A percentile compares a stretch with the other conserved stretches of the same genome.
phyloP scores from a whole-genome alignment of 1,284 basidiomycete species.

The Trametes versicolor region DNA sequence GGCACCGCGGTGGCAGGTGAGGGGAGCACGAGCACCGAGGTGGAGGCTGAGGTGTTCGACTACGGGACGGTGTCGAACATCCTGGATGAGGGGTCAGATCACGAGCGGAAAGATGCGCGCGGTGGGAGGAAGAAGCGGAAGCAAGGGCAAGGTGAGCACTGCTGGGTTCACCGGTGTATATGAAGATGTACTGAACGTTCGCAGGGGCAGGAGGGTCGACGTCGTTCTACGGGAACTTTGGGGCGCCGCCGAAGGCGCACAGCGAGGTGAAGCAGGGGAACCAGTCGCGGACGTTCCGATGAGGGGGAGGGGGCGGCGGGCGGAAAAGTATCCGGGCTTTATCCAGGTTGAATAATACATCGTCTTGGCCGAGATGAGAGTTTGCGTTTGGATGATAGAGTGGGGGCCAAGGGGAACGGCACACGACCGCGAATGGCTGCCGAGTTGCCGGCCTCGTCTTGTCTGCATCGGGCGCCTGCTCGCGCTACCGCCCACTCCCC shows the following conservation, averaged over 20 bases:
- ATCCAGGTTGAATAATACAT: neutral
- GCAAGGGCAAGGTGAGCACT: constrained; percentile 54
- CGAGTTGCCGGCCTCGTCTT: neutral
- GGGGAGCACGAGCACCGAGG: constrained; percentile 27
- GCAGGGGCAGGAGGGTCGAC: constrained; percentile 8
- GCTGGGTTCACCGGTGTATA: neutral
- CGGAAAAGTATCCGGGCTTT: neutral
- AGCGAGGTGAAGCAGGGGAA: constrained; percentile 77
- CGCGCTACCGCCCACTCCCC: too few relatives aligned
- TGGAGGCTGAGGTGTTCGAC: constrained; percentile 72
- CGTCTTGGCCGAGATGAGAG: constrained; percentile 2
- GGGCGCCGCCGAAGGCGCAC: constrained; percentile 71
- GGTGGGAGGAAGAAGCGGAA: constrained; percentile 61
- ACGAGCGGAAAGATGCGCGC: constrained; percentile 48
- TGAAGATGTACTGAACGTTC: neutral
- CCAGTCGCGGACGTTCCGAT: constrained; percentile 75
- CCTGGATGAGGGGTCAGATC: constrained; percentile 70
- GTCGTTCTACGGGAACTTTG: constrained; percentile 64
- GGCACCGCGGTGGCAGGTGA: constrained; percentile 16
- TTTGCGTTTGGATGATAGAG: neutral
- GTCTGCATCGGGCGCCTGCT: neutral
- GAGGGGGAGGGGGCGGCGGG: neutral
- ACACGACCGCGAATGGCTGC: neutral
- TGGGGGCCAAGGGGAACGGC: constrained; percentile 6
- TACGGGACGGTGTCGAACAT: constrained; percentile 81